These are phyloP conservation scores for Prosopis cineraria DNA, from an alignment of 306 rosid species.

Conservation along the genomic window DNA sequence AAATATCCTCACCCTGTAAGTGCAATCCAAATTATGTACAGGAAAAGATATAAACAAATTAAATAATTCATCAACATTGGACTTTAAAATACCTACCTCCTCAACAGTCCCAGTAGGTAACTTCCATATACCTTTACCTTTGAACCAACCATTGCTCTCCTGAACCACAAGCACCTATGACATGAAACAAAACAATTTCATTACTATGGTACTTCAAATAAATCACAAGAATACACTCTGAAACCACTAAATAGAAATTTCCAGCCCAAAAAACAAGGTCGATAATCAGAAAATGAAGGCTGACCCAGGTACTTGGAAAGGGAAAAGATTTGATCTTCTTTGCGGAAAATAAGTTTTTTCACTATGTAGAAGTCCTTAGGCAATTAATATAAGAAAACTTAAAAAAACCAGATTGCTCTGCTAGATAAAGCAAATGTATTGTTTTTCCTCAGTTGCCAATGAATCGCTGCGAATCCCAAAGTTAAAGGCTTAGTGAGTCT, in stretches of 20 bases:
- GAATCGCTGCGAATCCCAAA: not conserved
- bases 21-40: not conserved
- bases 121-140: slow-evolving; percentile 76
- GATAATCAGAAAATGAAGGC: not conserved
- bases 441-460: not conserved
- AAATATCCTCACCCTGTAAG: slow-evolving; percentile 81
- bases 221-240: too few relatives aligned
- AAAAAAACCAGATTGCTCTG: not conserved
- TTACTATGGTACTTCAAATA: too few relatives aligned
- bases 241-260: not conserved
- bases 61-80: not conserved
- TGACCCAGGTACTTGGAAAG: not conserved
- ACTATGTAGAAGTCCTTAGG: not conserved
- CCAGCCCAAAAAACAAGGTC: not conserved
- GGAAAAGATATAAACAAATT: not conserved
- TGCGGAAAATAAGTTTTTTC: not conserved
- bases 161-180: slow-evolving; percentile 84
- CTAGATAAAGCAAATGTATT: not conserved
- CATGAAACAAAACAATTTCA: slow-evolving; percentile 31
- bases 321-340: not conserved
- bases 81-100: slow-evolving; percentile 53
- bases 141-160: slow-evolving; percentile 65
- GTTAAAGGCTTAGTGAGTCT: not conserved
- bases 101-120: slow-evolving; percentile 76
- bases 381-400: not conserved